phyloP scores from a whole-genome alignment of 768 basidiomycete genomes.

The Termitomyces eurrhizus region DNA sequence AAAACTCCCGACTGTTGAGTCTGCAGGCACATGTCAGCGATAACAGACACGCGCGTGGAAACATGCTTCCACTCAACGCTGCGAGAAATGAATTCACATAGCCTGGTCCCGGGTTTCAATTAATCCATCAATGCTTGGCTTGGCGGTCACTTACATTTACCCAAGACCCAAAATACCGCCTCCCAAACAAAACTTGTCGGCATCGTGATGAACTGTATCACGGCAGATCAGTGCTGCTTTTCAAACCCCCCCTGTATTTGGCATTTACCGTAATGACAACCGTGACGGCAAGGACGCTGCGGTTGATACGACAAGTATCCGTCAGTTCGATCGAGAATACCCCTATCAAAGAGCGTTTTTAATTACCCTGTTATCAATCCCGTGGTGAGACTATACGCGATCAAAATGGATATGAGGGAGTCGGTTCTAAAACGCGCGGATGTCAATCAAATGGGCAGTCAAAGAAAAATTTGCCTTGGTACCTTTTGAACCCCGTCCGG shows the following conservation, averaged over 20 bases:
- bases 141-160: constrained; percentile 36
- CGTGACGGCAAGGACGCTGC: constrained; percentile 36
- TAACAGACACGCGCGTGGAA: neutral
- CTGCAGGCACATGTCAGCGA: constrained; percentile 18
- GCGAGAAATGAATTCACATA: constrained; percentile 52
- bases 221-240: neutral
- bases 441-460: neutral
- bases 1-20: constrained; percentile 42
- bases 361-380: constrained; percentile 39
- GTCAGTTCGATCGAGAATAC: too few relatives aligned
- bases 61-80: constrained; percentile 30
- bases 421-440: constrained; percentile 31
- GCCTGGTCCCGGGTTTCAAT: constrained; percentile 23
- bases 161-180: constrained; percentile 48
- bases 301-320: neutral
- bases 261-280: constrained; percentile 35
- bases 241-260: neutral
- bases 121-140: too few relatives aligned
- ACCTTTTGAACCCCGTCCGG: constrained; percentile 44
- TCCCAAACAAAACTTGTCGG: constrained; percentile 45
- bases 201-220: constrained; percentile 37
- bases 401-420: constrained; percentile 39
- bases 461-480: neutral
- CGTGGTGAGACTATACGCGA: constrained; percentile 41
- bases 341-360: neutral